Evolutionary conservation across 2,329 filamentous ascomycete species (phyloP).

Genomic region (Lachnellula hyalina): DNA sequence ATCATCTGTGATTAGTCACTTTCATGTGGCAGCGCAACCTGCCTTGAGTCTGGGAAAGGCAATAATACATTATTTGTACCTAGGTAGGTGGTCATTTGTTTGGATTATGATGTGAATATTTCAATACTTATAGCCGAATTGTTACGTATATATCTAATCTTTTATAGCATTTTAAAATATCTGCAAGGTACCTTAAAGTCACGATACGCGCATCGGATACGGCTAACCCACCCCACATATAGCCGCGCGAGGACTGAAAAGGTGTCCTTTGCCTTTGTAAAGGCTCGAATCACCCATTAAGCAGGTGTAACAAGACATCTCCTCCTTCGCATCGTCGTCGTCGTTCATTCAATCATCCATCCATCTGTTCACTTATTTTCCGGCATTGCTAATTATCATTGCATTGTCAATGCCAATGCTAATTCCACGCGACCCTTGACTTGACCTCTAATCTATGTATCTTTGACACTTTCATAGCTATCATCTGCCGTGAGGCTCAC

Average conservation of each 20-base stretch:
- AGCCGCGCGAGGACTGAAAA: background rate
- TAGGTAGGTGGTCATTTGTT: background rate
- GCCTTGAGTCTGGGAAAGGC: too few relatives aligned
- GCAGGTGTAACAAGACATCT: too few relatives aligned
- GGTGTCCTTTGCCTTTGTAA: too few relatives aligned
- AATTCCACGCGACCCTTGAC: slow-evolving; percentile 9
- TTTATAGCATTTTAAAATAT: too few relatives aligned
- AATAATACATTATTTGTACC: background rate
- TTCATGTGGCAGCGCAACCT: background rate
- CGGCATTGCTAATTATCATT: background rate
- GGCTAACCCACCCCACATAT: too few relatives aligned
- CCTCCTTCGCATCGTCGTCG: too few relatives aligned
- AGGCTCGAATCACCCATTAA: too few relatives aligned
- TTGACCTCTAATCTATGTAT: slow-evolving; percentile 20
- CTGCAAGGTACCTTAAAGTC: too few relatives aligned
- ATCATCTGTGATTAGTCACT: background rate
- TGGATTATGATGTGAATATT: background rate
- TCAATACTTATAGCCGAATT: background rate
- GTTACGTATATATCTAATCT: too few relatives aligned
- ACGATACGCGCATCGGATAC: too few relatives aligned
- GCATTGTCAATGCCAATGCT: background rate
- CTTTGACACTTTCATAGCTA: slow-evolving; percentile 13
- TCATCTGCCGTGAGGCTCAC: slow-evolving; percentile 18
- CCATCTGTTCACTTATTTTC: background rate
- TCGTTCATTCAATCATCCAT: too few relatives aligned